These are phyloP conservation scores for Zygosaccharomyces sapae DNA, from an alignment of 1,139 yeast genomes.

Conservation along the genomic window DNA sequence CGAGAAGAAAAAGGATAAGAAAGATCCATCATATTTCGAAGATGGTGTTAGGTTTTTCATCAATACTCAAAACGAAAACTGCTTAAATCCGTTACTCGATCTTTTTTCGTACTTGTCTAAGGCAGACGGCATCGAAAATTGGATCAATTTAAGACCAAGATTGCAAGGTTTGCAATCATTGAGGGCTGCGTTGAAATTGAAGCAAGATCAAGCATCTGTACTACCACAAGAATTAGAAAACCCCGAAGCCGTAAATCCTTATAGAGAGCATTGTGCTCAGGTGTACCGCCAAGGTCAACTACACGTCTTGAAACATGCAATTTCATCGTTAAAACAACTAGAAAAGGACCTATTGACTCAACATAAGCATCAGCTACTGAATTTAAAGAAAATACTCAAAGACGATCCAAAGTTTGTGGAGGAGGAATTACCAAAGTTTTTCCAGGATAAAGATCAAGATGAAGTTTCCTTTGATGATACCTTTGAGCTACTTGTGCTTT, in stretches of 20 bases:
- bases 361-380: conserved; percentile 22
- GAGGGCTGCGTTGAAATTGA: conserved; percentile 27
- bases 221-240: background rate
- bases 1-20: conserved; percentile 19
- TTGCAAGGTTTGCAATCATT: conserved; percentile 51
- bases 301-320: conserved; percentile 20
- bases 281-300: conserved; percentile 28
- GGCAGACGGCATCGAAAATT: conserved; percentile 41
- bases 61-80: conserved; percentile 28
- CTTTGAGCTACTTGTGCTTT: conserved; percentile 23
- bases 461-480: conserved; percentile 24
- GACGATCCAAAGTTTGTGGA: conserved; percentile 24
- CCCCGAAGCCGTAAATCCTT: conserved; percentile 13
- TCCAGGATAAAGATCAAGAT: conserved; percentile 13
- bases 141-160: conserved; percentile 48
- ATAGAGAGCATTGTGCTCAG: conserved; percentile 23
- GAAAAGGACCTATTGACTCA: conserved; percentile 25
- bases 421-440: conserved; percentile 18
- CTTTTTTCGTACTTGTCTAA: conserved; percentile 52
- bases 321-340: conserved; percentile 20
- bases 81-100: conserved; percentile 39
- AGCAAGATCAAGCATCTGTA: conserved; percentile 11
- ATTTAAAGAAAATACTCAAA: conserved; percentile 27
- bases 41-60: conserved; percentile 48
- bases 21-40: conserved; percentile 19